phyloP scores from a whole-genome alignment of 176 grass and related monocot species.

The Musa schizocarpa region DNA sequence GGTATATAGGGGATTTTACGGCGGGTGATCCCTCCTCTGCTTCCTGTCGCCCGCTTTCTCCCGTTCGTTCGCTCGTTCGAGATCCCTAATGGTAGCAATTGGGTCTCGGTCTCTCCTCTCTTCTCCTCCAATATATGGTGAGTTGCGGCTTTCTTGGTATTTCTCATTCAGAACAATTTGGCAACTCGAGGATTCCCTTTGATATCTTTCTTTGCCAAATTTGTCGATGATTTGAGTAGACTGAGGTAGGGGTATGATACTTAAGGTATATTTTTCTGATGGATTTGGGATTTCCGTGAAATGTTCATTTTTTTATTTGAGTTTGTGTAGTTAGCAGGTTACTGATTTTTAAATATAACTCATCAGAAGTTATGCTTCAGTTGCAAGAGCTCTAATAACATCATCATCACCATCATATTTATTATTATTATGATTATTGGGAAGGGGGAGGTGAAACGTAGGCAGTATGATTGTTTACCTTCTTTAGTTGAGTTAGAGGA shows the following conservation, averaged over 20 bases:
- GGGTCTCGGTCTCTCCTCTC: slow-evolving; percentile 54
- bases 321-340: no score
- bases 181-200: neutral
- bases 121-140: slow-evolving; percentile 68
- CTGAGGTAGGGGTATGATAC: neutral
- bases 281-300: neutral
- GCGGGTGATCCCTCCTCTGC: neutral
- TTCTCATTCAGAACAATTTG: neutral
- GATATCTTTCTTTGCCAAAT: neutral
- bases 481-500: neutral
- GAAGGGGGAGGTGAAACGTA: neutral
- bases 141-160: neutral
- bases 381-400: neutral
- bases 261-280: neutral
- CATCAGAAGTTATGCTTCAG: neutral
- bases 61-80: neutral
- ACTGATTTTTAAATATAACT: neutral
- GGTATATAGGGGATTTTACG: neutral
- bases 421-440: no score
- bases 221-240: neutral
- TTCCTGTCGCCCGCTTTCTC: neutral
- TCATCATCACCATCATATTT: no score
- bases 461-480: neutral
- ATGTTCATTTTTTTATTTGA: no score
- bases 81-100: slow-evolving; percentile 41